Base-by-base conservation (phyloP, 495 filamentous ascomycete species). In the Annulohypoxylon nitens region DNA sequence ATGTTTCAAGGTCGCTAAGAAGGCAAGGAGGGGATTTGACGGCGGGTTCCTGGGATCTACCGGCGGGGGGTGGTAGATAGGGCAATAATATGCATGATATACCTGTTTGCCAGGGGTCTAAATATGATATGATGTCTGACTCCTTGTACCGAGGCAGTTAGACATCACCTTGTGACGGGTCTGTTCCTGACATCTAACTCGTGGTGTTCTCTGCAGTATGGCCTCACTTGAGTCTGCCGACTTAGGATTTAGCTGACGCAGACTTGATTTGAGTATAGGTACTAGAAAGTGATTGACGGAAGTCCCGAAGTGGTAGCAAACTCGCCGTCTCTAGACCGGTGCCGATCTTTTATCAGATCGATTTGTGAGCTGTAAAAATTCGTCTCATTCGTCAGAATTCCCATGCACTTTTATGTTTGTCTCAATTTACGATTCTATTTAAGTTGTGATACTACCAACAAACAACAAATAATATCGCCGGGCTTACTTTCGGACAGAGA, bases 1-100 rank as follows among this genome's bases (percentile, higher is more conserved):
- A 57, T 41, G 51, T 70, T 70, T 64, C 60, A 64, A 62, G 48
- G 37, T 10, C 9, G 53, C 10, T 53, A 30, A 4, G 48, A 20
- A 26, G 12, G 41, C 41, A 45, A 45, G 41, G 41, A 16, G 41
- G 41, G 14, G 12, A 36, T 58, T 26, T 30, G 37, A 37, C 16
- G 23, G 26, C 37, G 25, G 30, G 65, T 25, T 26, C 37, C 7
- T 58, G 47, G 67, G 59, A 58, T 69, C 41, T 39, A 20, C 16
- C 34, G 30, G 60, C 57, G 41, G 67, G 51, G 59, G 48, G 55
- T 51, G 55, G 20, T 45, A 53, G 39, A 61, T 64, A 57, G 51
- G 51, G 61, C 53, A 45, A 65, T 70, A 64, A 64, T 33, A 34
- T 14, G 33, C 33, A 45, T 65, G n/a, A 53, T 65, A 70, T 60